Evolutionary conservation across 208 protist species (phyloP).

Genomic region (Trypanosoma melophagium): DNA sequence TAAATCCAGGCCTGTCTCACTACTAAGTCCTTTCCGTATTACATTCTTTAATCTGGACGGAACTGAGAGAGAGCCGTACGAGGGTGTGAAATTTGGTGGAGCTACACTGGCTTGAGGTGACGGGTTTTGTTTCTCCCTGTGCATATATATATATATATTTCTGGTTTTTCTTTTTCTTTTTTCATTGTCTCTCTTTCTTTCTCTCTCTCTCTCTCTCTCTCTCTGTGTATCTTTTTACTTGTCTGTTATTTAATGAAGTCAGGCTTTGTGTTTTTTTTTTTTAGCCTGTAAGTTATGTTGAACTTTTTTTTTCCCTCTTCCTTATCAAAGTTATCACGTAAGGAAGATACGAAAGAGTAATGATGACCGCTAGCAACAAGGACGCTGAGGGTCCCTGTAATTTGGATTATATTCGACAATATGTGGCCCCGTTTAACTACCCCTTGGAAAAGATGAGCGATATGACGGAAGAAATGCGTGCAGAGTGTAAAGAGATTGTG

Average conservation of each 20-base stretch:
- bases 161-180: neutral
- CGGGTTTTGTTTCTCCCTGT: no score
- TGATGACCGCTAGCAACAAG: constrained; percentile 60
- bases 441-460: constrained; percentile 91
- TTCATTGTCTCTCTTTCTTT: neutral
- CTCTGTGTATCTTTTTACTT: neutral
- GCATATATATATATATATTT: neutral
- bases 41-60: constrained; percentile 89
- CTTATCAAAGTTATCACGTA: constrained; percentile 11
- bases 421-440: constrained; percentile 76
- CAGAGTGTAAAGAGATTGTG: constrained; percentile 92
- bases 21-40: constrained; percentile 72
- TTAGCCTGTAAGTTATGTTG: neutral
- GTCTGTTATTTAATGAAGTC: neutral
- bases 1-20: constrained; percentile 48
- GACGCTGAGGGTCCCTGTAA: constrained; percentile 79
- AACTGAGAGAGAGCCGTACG: constrained; percentile 64
- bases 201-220: constrained; percentile 13
- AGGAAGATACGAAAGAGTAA: constrained; percentile 3
- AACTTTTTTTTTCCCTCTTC: neutral
- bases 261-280: constrained; percentile 21
- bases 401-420: constrained; percentile 75
- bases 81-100: constrained; percentile 89
- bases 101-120: neutral
- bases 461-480: constrained; percentile 95